Conservation (phyloP, 345 rosid species). For the Cardiospermum halicacabum region DNA sequence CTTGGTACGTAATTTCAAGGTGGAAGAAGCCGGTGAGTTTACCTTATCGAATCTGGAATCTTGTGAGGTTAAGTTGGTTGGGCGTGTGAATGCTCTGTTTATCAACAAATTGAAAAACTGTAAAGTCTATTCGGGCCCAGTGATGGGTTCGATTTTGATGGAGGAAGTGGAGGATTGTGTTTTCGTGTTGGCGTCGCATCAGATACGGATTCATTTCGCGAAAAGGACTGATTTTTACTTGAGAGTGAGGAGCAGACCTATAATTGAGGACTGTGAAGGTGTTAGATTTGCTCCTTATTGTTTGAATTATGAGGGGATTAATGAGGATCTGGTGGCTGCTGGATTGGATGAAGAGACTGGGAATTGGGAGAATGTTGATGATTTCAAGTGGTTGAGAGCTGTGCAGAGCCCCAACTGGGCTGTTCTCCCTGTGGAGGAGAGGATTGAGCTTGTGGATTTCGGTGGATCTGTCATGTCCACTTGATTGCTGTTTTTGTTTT, state of each 20-base stretch:
- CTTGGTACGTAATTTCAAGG: constrained; percentile 42
- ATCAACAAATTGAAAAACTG: constrained; percentile 53
- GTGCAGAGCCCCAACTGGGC: constrained; percentile 83
- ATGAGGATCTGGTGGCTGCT: constrained; percentile 52
- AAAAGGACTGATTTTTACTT: constrained; percentile 61
- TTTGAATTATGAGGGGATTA: constrained; percentile 68
- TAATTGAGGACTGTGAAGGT: constrained; percentile 65
- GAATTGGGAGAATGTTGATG: constrained; percentile 78
- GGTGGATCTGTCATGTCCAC: constrained; percentile 5
- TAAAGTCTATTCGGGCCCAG: constrained; percentile 59
- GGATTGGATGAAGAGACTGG: constrained; percentile 58
- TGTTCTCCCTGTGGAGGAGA: constrained; percentile 51
- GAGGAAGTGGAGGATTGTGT: constrained; percentile 67
- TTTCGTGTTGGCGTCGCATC: constrained; percentile 75
- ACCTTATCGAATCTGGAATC: constrained; percentile 62
- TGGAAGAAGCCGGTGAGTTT: constrained; percentile 61
- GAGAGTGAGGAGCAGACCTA: constrained; percentile 83
- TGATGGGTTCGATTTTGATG: constrained; percentile 71
- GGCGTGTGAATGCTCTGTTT: constrained; percentile 52
- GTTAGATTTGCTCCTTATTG: constrained; percentile 75
- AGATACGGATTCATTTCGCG: constrained; percentile 72
- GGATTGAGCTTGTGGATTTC: constrained; percentile 38
- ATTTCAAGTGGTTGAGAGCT: constrained; percentile 87
- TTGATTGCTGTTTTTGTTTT: neutral
- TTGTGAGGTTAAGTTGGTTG: constrained; percentile 55